phyloP scores from a whole-genome alignment of 495 filamentous ascomycete genomes.

The Amniculicola lignicola region DNA sequence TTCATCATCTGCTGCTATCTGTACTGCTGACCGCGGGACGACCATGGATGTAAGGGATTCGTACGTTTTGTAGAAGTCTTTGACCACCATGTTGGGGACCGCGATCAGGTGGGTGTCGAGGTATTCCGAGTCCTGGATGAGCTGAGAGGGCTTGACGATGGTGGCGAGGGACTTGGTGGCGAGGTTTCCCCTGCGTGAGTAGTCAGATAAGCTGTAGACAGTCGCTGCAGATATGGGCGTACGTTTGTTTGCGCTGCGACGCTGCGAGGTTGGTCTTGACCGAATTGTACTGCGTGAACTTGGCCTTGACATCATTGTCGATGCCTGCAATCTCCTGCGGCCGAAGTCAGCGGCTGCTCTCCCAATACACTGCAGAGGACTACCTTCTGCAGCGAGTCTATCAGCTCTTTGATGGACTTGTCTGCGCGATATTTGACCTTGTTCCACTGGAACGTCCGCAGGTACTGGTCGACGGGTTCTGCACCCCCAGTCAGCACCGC shows the following conservation, averaged over 20 bases:
- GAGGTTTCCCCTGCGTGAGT: constrained; percentile 72
- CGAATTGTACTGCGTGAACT: constrained; percentile 88
- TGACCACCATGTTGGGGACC: constrained; percentile 70
- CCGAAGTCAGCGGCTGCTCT: neutral
- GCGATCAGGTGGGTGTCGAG: constrained; percentile 91
- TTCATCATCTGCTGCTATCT: constrained; percentile 78
- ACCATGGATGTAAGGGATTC: constrained; percentile 82
- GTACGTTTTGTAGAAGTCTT: constrained; percentile 85
- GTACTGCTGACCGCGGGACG: constrained; percentile 78
- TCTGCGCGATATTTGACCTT: constrained; percentile 94
- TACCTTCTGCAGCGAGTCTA: constrained; percentile 84
- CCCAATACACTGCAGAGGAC: neutral
- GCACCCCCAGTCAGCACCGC: constrained; percentile 7
- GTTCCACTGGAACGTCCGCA: constrained; percentile 89
- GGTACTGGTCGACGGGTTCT: constrained; percentile 93
- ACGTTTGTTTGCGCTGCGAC: constrained; percentile 85
- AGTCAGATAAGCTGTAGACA: neutral
- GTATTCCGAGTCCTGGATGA: constrained; percentile 91
- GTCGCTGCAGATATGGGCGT: neutral
- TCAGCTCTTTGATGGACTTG: constrained; percentile 77
- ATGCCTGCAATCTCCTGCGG: constrained; percentile 74
- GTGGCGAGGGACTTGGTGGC: constrained; percentile 88
- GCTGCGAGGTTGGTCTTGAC: constrained; percentile 76
- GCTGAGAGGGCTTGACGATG: constrained; percentile 70
- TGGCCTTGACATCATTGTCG: constrained; percentile 90